Conservation (phyloP, 2,329 filamentous ascomycete genomes). For the Colletotrichum endophyticum region DNA sequence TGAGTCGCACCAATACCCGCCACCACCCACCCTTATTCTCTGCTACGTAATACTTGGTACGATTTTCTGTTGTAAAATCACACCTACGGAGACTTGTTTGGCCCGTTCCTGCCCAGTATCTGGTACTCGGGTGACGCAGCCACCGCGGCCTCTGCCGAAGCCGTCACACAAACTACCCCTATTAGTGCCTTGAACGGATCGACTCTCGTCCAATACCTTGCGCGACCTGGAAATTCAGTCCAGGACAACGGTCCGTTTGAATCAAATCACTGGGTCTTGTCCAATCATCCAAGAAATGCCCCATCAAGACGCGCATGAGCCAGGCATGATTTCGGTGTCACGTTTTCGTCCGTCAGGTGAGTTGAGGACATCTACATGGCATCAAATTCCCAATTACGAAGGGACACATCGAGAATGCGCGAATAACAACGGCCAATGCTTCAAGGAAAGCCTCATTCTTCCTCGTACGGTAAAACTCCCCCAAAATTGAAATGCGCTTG, state of each 20-base stretch:
- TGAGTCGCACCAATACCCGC: too few relatives aligned
- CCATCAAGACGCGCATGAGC: neutral
- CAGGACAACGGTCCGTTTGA: neutral
- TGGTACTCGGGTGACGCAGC: neutral
- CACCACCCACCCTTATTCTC: neutral
- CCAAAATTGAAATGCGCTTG: neutral
- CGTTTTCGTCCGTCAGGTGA: neutral
- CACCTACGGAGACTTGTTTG: neutral
- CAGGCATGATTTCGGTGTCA: neutral
- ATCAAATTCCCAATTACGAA: neutral
- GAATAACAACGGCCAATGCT: neutral
- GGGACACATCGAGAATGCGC: neutral
- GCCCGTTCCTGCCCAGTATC: neutral
- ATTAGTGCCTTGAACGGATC: neutral
- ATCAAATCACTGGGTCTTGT: fast-evolving
- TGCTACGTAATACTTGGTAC: neutral
- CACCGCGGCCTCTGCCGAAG: neutral
- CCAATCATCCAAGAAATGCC: neutral
- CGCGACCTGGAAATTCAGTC: fast-evolving
- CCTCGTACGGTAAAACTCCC: neutral
- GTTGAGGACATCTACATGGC: neutral
- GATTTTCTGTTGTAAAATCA: neutral
- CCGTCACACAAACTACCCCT: neutral
- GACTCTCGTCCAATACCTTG: neutral
- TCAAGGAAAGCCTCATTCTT: neutral